These are phyloP conservation scores for Hemerocallis citrina DNA, from an alignment of 106 monocot genomes.

Conservation along the genomic window DNA sequence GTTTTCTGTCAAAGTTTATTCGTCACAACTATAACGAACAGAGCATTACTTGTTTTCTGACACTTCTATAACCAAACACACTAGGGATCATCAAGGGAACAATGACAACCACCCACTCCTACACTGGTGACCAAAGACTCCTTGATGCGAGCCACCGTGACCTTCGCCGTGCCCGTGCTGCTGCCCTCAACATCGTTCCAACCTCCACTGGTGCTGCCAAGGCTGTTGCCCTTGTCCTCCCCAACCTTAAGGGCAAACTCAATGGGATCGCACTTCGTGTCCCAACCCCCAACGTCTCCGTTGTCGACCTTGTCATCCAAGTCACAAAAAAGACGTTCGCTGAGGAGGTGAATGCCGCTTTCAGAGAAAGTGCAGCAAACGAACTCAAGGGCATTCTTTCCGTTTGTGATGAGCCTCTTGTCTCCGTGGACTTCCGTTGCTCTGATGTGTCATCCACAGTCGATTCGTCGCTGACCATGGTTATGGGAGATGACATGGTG, in stretches of 20 bases:
- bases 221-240: slow-evolving; percentile 91
- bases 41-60: no score
- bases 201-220: slow-evolving; percentile 94
- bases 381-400: slow-evolving; percentile 79
- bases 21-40: no score
- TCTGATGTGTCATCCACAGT: slow-evolving; percentile 89
- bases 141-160: slow-evolving; percentile 98
- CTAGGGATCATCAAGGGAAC: slow-evolving; percentile 95
- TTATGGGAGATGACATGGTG: slow-evolving; percentile 97
- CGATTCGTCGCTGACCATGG: slow-evolving; percentile 86
- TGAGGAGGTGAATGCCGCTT: slow-evolving; percentile 83
- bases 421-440: slow-evolving; percentile 95
- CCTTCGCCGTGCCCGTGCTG: slow-evolving; percentile 84
- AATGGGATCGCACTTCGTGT: slow-evolving; percentile 95
- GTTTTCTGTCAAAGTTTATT: no score
- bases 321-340: slow-evolving; percentile 94
- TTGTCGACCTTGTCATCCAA: slow-evolving; percentile 91
- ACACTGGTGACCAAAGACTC: slow-evolving; percentile 93
- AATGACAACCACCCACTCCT: slow-evolving; percentile 98
- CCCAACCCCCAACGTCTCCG: slow-evolving; percentile 93
- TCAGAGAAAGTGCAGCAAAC: slow-evolving; percentile 66
- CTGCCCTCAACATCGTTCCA: slow-evolving; percentile 92
- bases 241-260: slow-evolving; percentile 90
- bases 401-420: slow-evolving; percentile 91
- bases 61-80: neutral